These are phyloP conservation scores for Biscogniauxia sp. DNA, from an alignment of 2,329 filamentous ascomycete species.

Conservation along the genomic window DNA sequence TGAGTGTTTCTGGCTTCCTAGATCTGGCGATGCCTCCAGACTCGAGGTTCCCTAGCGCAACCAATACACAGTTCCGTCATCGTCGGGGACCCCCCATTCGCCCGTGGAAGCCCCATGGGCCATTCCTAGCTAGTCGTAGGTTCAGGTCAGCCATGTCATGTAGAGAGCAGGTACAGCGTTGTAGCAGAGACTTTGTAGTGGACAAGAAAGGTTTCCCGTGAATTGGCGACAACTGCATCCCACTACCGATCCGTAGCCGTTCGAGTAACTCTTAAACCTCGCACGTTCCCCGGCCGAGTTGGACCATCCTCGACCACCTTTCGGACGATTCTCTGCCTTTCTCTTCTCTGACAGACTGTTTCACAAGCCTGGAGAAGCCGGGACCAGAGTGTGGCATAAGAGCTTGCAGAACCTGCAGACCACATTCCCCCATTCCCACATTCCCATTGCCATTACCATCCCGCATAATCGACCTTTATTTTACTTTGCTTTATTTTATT, in stretches of 20 bases:
- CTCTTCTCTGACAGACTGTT: neutral
- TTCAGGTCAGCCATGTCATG: slow-evolving; percentile 19
- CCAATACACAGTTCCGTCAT: slow-evolving; percentile 24
- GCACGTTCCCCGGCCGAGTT: slow-evolving; percentile 20
- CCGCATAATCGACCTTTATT: slow-evolving; percentile 1
- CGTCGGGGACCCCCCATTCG: slow-evolving; percentile 22
- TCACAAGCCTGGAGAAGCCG: neutral
- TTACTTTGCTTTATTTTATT: neutral
- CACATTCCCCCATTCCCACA: neutral
- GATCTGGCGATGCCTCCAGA: slow-evolving; percentile 17
- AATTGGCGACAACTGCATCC: neutral
- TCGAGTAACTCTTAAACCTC: slow-evolving; percentile 21
- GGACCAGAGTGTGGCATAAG: neutral
- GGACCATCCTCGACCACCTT: slow-evolving; percentile 10
- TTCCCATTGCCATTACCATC: neutral
- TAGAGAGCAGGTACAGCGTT: slow-evolving; percentile 6
- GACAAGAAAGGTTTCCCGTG: neutral
- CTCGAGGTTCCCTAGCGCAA: slow-evolving; percentile 6
- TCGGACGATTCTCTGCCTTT: slow-evolving; percentile 3
- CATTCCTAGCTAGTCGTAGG: slow-evolving; percentile 23
- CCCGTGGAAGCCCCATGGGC: slow-evolving; percentile 14
- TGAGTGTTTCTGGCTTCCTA: slow-evolving; percentile 22
- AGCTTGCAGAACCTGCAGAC: neutral
- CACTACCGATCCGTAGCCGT: slow-evolving; percentile 11
- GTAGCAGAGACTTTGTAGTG: slow-evolving; percentile 19